Percentiles rank a stretch among this genome's conserved stretches.
Conservation (phyloP, 2,329 filamentous ascomycete genomes). For the Fusarium tuaranense region DNA sequence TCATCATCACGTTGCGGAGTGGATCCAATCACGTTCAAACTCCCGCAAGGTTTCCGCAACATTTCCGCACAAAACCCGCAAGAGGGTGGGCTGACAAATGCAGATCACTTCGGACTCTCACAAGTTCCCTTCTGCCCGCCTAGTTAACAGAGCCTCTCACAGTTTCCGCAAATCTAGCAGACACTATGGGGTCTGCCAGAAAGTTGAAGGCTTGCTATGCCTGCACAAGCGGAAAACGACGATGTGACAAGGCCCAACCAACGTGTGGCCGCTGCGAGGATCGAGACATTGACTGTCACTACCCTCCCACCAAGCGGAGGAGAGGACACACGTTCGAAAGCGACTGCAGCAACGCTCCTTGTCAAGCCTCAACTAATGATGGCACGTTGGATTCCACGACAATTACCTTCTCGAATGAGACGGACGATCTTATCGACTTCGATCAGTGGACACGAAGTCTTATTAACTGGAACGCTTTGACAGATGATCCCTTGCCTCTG, state of each 20-base stretch:
- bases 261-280: constrained; percentile 20
- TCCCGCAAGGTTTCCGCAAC: background rate
- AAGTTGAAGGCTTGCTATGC: constrained; percentile 17
- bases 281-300: constrained; percentile 15
- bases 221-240: constrained; percentile 20
- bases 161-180: background rate
- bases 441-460: background rate
- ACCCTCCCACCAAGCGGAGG: constrained; percentile 6
- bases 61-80: background rate
- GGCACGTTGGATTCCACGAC: background rate
- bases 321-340: background rate
- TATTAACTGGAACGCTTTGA: background rate
- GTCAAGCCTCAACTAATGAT: background rate
- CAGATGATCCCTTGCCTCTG: background rate
- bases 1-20: background rate
- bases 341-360: background rate
- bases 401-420: background rate
- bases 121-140: background rate
- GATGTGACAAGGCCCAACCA: constrained; percentile 16
- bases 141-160: too few species aligned
- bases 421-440: background rate
- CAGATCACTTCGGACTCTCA: background rate
- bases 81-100: background rate
- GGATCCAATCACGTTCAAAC: background rate
- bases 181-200: background rate